Evolutionary conservation across 306 rosid genomes (phyloP).

Genomic region (Gynostemma pentaphyllum): DNA sequence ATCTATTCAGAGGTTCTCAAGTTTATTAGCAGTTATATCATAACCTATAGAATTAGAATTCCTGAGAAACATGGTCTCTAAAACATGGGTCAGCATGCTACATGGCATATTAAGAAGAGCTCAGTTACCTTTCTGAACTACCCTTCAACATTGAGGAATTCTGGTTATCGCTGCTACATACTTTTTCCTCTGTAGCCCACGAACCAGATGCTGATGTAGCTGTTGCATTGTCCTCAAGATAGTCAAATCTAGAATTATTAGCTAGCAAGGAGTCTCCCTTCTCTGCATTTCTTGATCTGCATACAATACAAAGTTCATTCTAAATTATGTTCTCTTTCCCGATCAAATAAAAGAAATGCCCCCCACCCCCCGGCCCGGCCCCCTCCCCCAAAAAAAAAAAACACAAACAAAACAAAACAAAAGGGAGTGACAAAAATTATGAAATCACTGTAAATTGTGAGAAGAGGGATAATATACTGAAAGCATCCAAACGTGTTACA

Average conservation of each 20-base stretch:
- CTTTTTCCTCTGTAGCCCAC: slow-evolving; percentile 62
- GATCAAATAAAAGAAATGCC: neutral
- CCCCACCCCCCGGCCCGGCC: neutral
- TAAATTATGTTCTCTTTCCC: neutral
- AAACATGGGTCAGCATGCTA: neutral
- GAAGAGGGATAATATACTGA: neutral
- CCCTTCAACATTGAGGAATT: slow-evolving; percentile 38
- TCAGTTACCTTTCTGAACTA: slow-evolving; percentile 40
- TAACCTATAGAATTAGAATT: neutral
- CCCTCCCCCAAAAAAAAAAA: neutral
- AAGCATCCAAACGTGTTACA: neutral
- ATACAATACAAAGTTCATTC: neutral
- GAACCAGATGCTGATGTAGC: slow-evolving; percentile 71
- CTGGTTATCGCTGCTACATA: slow-evolving; percentile 69
- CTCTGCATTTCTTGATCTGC: slow-evolving; percentile 51
- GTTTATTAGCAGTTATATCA: neutral
- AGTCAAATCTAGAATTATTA: slow-evolving; percentile 34
- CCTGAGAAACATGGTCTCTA: neutral
- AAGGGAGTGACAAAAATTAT: neutral
- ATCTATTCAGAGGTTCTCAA: neutral
- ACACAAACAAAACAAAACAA: neutral
- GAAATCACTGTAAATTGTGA: neutral
- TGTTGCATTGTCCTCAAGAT: slow-evolving; percentile 35
- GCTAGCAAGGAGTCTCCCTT: slow-evolving; percentile 27
- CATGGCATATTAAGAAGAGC: neutral